Conservation (phyloP, 2,329 filamentous ascomycete species). For the Neobulgaria alba region DNA sequence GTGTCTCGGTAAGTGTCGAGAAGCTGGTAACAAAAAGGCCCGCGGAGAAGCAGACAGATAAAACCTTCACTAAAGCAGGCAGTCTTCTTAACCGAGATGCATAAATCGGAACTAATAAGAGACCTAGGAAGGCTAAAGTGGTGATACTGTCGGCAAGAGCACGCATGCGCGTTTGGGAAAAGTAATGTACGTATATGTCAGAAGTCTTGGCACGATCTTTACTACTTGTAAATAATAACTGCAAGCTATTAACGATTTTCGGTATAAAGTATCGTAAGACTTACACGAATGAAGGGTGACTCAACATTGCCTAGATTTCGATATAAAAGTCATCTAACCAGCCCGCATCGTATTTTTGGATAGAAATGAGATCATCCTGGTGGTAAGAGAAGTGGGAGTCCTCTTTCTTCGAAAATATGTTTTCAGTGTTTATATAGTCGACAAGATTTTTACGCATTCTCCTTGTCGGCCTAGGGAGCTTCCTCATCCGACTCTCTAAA, state of each 20-base stretch:
- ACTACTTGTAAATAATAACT: not conserved
- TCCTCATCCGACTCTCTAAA: slow-evolving; percentile 1
- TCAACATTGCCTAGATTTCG: slow-evolving; percentile 2
- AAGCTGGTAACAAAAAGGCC: no score
- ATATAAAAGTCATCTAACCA: slow-evolving; percentile 7
- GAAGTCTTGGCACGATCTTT: slow-evolving; percentile 3
- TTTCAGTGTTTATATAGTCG: slow-evolving; percentile 5
- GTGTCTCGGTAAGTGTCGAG: no score
- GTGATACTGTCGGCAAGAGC: no score
- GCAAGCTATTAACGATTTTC: not conserved
- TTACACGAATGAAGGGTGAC: slow-evolving; percentile 1
- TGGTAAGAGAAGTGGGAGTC: slow-evolving; percentile 6
- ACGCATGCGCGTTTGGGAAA: slow-evolving; percentile 5
- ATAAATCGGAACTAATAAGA: no score
- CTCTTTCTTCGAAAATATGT: slow-evolving; percentile 1
- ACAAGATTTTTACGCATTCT: slow-evolving; percentile 6
- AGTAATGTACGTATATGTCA: slow-evolving; percentile 5
- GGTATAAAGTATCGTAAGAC: not conserved
- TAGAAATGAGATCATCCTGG: slow-evolving; percentile 8
- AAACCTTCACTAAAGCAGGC: no score
- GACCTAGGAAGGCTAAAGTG: no score
- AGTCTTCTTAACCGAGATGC: no score
- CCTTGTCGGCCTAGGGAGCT: slow-evolving; percentile 2
- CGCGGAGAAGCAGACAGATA: no score
- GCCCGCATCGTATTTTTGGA: slow-evolving; percentile 4